Conservation (phyloP, 495 filamentous ascomycete species). For the Friedmanniomyces simplex region DNA sequence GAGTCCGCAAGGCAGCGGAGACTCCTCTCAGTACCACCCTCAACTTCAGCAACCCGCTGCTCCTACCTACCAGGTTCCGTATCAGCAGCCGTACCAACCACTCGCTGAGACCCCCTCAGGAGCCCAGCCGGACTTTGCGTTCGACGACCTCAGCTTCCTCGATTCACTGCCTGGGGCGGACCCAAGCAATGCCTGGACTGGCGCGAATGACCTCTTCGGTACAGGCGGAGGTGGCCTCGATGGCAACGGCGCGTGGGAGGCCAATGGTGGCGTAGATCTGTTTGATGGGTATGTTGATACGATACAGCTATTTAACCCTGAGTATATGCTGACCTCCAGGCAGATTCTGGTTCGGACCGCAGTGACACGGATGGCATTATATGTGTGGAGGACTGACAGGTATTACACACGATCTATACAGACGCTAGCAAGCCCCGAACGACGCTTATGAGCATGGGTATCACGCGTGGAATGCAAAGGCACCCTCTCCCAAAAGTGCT, state of each 20-base stretch:
- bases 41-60: background rate
- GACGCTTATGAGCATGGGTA: background rate
- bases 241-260: conserved; percentile 69
- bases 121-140: conserved; percentile 7
- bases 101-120: no score
- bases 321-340: no score
- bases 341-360: no score
- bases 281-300: conserved; percentile 56
- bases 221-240: conserved; percentile 36
- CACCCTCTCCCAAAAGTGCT: background rate
- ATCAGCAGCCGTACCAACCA: no score
- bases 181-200: conserved; percentile 2
- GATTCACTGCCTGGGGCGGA: conserved; percentile 23
- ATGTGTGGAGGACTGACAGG: no score
- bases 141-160: conserved; percentile 27
- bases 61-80: conserved; percentile 1
- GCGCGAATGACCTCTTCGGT: conserved; percentile 50
- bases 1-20: background rate
- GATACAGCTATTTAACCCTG: no score
- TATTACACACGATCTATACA: no score
- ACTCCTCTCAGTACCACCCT: background rate
- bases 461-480: background rate
- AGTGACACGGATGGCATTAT: no score
- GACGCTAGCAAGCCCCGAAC: no score
- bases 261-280: conserved; percentile 69